phyloP scores from a whole-genome alignment of 805 yeast species.

The Ogataea angusta region DNA sequence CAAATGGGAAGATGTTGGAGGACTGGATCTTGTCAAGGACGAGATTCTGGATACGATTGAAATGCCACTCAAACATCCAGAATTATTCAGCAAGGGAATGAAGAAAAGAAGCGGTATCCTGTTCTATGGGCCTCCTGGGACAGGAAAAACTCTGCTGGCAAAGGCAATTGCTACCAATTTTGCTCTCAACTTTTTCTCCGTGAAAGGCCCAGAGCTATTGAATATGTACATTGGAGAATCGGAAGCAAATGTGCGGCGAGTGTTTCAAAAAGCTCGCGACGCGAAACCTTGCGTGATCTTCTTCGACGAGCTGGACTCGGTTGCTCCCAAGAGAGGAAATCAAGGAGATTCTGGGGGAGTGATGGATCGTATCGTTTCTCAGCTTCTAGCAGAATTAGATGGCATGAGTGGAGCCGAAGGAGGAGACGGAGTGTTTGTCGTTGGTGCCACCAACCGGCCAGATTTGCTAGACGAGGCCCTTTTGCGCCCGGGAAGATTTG shows the following conservation, averaged over 20 bases:
- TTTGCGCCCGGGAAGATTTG: slow-evolving; percentile 91
- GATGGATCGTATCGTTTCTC: slow-evolving; percentile 97
- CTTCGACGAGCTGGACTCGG: slow-evolving; percentile 96
- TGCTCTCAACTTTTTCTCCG: slow-evolving; percentile 90
- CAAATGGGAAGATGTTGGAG: slow-evolving; percentile 97
- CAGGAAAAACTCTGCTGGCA: slow-evolving; percentile 93
- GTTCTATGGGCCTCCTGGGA: slow-evolving; percentile 98
- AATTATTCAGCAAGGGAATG: slow-evolving; percentile 80
- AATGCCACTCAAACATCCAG: slow-evolving; percentile 92
- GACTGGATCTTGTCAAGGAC: slow-evolving; percentile 82
- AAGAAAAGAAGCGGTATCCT: slow-evolving; percentile 92
- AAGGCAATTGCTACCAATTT: slow-evolving; percentile 97
- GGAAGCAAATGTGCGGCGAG: slow-evolving; percentile 93
- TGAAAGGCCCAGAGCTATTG: slow-evolving; percentile 93
- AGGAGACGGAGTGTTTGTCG: slow-evolving; percentile 91
- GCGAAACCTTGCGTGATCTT: slow-evolving; percentile 97
- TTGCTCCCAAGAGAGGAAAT: slow-evolving; percentile 97
- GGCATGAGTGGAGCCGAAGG: slow-evolving; percentile 86
- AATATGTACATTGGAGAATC: slow-evolving; percentile 99
- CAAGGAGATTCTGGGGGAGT: slow-evolving; percentile 99
- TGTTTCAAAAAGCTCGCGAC: slow-evolving; percentile 91
- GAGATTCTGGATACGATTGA: slow-evolving; percentile 95
- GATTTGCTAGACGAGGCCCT: slow-evolving; percentile 93
- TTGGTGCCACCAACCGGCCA: slow-evolving; percentile 98
- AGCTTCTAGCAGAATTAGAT: slow-evolving; percentile 88